A percentile compares a stretch with the other conserved stretches of the same genome.
phyloP scores from a whole-genome alignment of 805 yeast genomes.

The Nakazawaea peltata region DNA sequence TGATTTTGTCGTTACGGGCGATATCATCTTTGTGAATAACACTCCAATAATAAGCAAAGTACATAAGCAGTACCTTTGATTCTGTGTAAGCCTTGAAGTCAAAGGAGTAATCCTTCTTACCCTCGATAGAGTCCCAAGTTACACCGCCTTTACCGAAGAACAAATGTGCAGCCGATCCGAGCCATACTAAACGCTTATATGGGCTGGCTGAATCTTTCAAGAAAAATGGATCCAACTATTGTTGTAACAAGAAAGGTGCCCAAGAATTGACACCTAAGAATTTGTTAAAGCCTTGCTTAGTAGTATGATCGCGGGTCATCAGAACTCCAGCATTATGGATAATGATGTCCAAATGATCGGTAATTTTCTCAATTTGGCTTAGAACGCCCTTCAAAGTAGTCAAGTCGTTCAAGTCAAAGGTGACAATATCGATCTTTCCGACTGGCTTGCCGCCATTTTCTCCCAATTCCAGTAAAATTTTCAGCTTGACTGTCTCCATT shows the following conservation, averaged over 20 bases:
- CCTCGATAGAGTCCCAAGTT: too few relatives aligned
- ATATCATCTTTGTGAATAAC: not conserved
- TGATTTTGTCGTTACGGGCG: not conserved
- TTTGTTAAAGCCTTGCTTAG: conserved; percentile 37
- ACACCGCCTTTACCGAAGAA: too few relatives aligned
- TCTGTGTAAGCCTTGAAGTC: not conserved
- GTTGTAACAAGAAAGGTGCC: conserved; percentile 36
- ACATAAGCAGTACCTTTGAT: not conserved
- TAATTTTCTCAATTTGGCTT: conserved; percentile 17
- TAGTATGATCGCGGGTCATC: conserved; percentile 19
- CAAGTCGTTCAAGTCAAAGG: conserved; percentile 33
- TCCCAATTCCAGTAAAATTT: conserved; percentile 1
- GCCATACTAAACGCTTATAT: conserved; percentile 33
- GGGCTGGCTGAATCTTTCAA: conserved; percentile 17
- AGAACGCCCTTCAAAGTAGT: conserved; percentile 30
- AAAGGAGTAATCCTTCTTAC: too few relatives aligned
- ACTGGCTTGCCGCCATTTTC: conserved; percentile 8
- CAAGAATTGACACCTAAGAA: conserved; percentile 39
- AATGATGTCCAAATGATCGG: conserved; percentile 24
- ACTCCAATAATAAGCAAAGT: not conserved
- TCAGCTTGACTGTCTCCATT: conserved; percentile 14
- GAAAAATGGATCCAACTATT: conserved; percentile 29
- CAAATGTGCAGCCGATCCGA: conserved; percentile 34
- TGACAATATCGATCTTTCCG: conserved; percentile 16
- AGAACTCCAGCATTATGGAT: conserved; percentile 36